A percentile compares a stretch with the other conserved stretches of the same genome.
Conservation (phyloP, 768 basidiomycete species). For the Auricularia sp. region DNA sequence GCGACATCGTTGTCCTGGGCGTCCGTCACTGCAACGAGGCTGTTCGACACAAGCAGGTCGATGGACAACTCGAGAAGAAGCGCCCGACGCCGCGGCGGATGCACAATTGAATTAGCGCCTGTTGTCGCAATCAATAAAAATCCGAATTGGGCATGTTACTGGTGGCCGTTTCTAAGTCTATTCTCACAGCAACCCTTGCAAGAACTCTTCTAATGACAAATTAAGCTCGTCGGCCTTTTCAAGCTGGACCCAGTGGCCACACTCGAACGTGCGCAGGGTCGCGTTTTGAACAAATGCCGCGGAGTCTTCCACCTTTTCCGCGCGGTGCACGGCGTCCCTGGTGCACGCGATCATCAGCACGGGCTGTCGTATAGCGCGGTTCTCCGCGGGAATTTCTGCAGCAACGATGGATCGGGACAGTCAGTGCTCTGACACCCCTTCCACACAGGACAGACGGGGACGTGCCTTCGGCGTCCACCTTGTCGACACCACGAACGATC, state of each 20-base stretch:
- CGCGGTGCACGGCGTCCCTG: background rate
- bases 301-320: background rate
- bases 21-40: too few species aligned
- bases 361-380: background rate
- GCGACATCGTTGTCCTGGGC: conserved; percentile 47
- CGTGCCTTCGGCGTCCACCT: background rate
- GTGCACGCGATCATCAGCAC: background rate
- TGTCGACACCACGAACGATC: background rate
- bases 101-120: background rate
- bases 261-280: background rate
- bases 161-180: background rate
- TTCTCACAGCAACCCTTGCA: background rate
- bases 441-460: background rate
- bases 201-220: background rate
- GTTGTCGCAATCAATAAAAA: background rate
- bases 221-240: background rate
- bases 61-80: background rate
- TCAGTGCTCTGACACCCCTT: too few species aligned
- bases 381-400: background rate
- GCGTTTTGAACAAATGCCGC: background rate
- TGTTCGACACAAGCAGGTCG: too few species aligned
- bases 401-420: too few species aligned
- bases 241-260: background rate
- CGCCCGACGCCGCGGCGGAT: background rate
- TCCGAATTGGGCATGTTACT: background rate